Evolutionary conservation across 73 alveolate species (phyloP).

Genomic region (Paramecium bursaria): DNA sequence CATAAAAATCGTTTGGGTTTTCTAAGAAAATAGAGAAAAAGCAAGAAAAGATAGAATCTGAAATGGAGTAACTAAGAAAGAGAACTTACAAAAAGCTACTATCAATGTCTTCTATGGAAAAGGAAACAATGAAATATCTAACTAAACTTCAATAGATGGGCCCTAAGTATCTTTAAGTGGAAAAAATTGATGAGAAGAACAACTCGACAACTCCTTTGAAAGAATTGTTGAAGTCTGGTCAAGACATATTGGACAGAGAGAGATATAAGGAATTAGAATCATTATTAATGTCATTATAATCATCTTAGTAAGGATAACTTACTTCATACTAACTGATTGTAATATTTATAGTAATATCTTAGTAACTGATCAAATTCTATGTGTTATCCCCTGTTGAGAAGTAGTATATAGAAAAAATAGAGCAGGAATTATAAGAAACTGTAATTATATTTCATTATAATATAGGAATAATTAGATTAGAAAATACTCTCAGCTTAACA

Average conservation of each 20-base stretch:
- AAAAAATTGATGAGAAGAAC: constrained; percentile 1
- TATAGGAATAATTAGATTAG: constrained; percentile 61
- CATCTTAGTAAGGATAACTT: constrained; percentile 47
- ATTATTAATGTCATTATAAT: constrained; percentile 21
- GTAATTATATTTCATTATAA: constrained; percentile 14
- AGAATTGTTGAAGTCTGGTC: constrained; percentile 50
- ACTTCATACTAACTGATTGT: constrained; percentile 22
- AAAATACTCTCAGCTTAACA: constrained; percentile 62
- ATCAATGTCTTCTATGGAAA: constrained; percentile 67
- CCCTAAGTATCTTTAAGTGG: constrained; percentile 57
- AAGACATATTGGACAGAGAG: constrained; percentile 61
- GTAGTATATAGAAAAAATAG: constrained; percentile 62
- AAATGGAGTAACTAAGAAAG: constrained; percentile 33
- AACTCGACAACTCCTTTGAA: constrained; percentile 34
- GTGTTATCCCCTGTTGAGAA: constrained; percentile 70
- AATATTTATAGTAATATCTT: background rate
- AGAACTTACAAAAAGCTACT: constrained; percentile 32
- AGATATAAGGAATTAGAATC: constrained; percentile 60
- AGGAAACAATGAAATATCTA: constrained; percentile 58
- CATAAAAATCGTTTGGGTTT: constrained; percentile 38
- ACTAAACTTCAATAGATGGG: constrained; percentile 54
- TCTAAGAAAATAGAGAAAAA: constrained; percentile 40
- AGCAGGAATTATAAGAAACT: constrained; percentile 61
- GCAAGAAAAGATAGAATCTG: too few species aligned
- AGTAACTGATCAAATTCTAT: constrained; percentile 66